A percentile compares a stretch with the other conserved stretches of the same genome.
phyloP scores from a whole-genome alignment of 176 grass and related monocot genomes.

The Dactylis glomerata region DNA sequence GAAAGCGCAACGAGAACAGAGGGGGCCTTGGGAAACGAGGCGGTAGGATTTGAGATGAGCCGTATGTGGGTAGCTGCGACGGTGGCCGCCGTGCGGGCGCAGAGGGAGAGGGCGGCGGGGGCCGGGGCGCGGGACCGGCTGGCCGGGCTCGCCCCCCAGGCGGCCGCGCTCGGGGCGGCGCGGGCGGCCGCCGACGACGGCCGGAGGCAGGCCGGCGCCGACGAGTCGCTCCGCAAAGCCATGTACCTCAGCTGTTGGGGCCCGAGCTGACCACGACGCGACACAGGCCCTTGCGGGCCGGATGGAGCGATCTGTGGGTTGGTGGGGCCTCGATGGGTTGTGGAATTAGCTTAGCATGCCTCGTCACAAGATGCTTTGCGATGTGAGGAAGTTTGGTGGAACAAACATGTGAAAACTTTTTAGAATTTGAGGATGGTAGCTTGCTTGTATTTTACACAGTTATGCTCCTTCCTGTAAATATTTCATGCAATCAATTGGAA shows the following conservation, averaged over 20 bases:
- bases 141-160: conserved; percentile 29
- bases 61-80: conserved; percentile 45
- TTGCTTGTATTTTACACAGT: not conserved
- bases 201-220: conserved; percentile 44
- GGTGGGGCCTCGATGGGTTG: not conserved
- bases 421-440: not conserved
- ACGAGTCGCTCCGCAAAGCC: conserved; percentile 68
- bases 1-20: not conserved
- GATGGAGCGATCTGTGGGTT: not conserved
- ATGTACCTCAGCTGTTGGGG: conserved; percentile 86
- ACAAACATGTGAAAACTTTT: not conserved
- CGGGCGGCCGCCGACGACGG: conserved; percentile 38
- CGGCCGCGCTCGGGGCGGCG: conserved; percentile 27
- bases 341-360: not conserved
- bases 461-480: conserved; percentile 3
- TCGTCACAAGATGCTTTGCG: not conserved
- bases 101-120: conserved; percentile 38
- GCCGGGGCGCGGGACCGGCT: conserved; percentile 25
- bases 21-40: not conserved
- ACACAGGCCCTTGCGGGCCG: not conserved
- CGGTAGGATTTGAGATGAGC: conserved; percentile 15
- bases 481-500: not conserved
- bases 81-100: conserved; percentile 43
- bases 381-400: not conserved
- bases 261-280: conserved; percentile 38